phyloP scores from a whole-genome alignment of 2,329 filamentous ascomycete genomes.

The Pseudodiploospora longispora region DNA sequence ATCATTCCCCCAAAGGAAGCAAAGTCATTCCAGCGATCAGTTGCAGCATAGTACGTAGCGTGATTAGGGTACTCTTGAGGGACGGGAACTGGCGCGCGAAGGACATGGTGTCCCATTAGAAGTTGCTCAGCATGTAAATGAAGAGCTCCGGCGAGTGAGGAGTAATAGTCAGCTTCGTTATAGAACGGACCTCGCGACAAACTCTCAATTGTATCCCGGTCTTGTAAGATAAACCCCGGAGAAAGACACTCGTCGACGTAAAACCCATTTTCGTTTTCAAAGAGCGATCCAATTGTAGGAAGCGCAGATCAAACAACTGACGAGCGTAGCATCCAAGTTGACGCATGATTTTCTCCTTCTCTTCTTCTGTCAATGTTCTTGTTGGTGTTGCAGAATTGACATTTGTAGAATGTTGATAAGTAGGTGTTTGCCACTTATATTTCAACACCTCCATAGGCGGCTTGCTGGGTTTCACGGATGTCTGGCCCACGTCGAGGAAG shows the following conservation, averaged over 20 bases:
- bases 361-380: constrained; percentile 6
- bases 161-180: constrained; percentile 9
- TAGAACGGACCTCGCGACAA: constrained; percentile 10
- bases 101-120: constrained; percentile 10
- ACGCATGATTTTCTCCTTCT: constrained; percentile 18
- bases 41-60: constrained; percentile 9
- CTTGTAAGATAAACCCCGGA: constrained; percentile 8
- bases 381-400: constrained; percentile 4
- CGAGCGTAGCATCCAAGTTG: constrained; percentile 18
- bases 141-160: constrained; percentile 10
- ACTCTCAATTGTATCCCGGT: constrained; percentile 7
- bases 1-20: constrained; percentile 5
- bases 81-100: constrained; percentile 10
- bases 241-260: constrained; percentile 11
- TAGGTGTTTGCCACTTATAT: constrained; percentile 14
- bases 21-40: constrained; percentile 13
- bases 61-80: constrained; percentile 10
- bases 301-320: constrained; percentile 18
- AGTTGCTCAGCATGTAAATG: constrained; percentile 12
- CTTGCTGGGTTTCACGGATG: too few species aligned
- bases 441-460: too few species aligned
- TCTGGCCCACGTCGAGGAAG: constrained; percentile 4
- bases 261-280: constrained; percentile 14
- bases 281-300: constrained; percentile 21
- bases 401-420: constrained; percentile 5